phyloP scores from a whole-genome alignment of 768 basidiomycete genomes.

The Auricularia cornea region DNA sequence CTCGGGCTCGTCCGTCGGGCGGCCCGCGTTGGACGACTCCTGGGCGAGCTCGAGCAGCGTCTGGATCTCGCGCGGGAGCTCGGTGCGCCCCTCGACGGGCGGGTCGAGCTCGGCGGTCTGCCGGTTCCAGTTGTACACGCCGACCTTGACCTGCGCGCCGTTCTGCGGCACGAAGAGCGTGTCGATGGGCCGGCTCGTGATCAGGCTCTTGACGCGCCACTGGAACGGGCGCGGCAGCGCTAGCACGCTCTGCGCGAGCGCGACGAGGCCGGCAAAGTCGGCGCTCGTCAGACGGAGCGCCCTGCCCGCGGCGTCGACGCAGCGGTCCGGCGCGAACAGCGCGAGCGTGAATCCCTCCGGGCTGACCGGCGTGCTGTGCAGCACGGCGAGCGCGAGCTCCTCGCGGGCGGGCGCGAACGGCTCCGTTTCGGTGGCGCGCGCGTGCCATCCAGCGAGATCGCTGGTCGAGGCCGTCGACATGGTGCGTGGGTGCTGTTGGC shows the following conservation, averaged over 20 bases:
- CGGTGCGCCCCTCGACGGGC: neutral
- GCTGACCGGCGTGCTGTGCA: conserved; percentile 1
- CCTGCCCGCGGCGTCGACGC: conserved; percentile 3
- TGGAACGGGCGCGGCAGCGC: neutral
- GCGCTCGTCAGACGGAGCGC: neutral
- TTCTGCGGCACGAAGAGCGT: neutral
- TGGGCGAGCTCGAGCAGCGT: neutral
- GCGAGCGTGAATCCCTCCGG: conserved; percentile 6
- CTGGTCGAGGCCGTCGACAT: neutral
- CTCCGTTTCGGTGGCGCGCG: neutral
- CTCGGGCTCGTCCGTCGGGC: neutral
- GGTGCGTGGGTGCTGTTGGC: too few species aligned
- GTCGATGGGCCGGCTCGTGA: neutral
- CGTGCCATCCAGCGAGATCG: neutral
- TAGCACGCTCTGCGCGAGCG: neutral
- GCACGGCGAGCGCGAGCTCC: neutral
- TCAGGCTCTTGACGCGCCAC: neutral
- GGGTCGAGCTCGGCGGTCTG: neutral
- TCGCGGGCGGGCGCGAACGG: neutral
- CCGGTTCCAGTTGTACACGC: neutral
- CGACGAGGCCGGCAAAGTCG: conserved; percentile 1
- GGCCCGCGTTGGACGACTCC: neutral
- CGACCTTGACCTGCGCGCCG: neutral
- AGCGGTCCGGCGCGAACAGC: conserved; percentile 1
- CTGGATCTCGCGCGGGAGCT: neutral